A percentile compares a stretch with the other conserved stretches of the same genome.
These are phyloP conservation scores for Heimioporus sp. DNA, from an alignment of 768 basidiomycete genomes.

Conservation along the genomic window DNA sequence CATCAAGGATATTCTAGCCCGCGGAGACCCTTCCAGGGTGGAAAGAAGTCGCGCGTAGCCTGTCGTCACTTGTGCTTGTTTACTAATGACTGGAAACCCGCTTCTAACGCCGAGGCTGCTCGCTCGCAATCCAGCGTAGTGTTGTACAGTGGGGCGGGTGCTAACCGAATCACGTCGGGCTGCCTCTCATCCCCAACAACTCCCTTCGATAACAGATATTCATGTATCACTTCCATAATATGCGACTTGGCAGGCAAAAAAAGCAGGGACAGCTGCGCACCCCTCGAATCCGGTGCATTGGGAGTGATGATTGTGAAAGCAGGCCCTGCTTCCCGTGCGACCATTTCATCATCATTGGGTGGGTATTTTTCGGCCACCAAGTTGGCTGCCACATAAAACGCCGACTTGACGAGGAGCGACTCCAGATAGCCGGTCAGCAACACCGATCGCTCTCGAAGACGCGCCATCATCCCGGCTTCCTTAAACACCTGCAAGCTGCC, in stretches of 20 bases:
- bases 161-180: slow-evolving; percentile 89
- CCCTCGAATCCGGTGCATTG: slow-evolving; percentile 57
- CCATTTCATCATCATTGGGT: slow-evolving; percentile 16
- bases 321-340: slow-evolving; percentile 15
- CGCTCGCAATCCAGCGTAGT: slow-evolving; percentile 72
- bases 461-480: slow-evolving; percentile 69
- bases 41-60: not conserved
- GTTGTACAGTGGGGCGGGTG: slow-evolving; percentile 88
- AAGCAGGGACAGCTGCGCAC: slow-evolving; percentile 85
- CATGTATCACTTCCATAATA: slow-evolving; percentile 70
- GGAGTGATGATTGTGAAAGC: slow-evolving; percentile 96
- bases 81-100: slow-evolving; percentile 42
- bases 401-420: slow-evolving; percentile 54
- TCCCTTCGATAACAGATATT: slow-evolving; percentile 60
- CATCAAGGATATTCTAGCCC: slow-evolving; percentile 22
- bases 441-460: slow-evolving; percentile 67
- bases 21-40: not conserved
- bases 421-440: slow-evolving; percentile 73
- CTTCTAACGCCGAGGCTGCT: slow-evolving; percentile 64
- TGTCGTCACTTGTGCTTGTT: slow-evolving; percentile 8
- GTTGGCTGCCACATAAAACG: slow-evolving; percentile 55
- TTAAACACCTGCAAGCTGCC: slow-evolving; percentile 83
- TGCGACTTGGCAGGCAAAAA: slow-evolving; percentile 59
- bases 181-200: slow-evolving; percentile 90
- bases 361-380: slow-evolving; percentile 32